Evolutionary conservation across 257 asterid species (phyloP).

Genomic region (Oldenlandia corymbosa): DNA sequence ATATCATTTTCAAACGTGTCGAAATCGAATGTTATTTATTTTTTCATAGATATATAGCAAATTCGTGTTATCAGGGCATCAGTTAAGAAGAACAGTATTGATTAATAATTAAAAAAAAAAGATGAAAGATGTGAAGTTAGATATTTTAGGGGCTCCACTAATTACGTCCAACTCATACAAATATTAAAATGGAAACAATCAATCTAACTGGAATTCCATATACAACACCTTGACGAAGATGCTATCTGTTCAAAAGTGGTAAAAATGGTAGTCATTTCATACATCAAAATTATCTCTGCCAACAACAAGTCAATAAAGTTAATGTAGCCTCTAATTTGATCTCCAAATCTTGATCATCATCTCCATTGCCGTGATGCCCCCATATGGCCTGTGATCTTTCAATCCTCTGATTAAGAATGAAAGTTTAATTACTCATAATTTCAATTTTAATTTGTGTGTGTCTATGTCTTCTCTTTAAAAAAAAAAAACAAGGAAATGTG

Average conservation of each 20-base stretch:
- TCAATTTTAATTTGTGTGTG: too few species aligned
- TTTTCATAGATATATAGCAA: too few species aligned
- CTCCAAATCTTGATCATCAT: conserved; percentile 6
- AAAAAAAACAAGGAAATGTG: too few species aligned
- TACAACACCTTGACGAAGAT: conserved; percentile 4
- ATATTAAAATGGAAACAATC: neutral
- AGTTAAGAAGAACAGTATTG: too few species aligned
- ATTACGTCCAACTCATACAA: neutral
- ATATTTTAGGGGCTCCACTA: conserved; percentile 7
- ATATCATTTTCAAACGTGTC: too few species aligned
- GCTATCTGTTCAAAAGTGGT: conserved; percentile 4
- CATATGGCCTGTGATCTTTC: neutral
- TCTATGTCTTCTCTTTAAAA: too few species aligned
- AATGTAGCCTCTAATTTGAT: neutral
- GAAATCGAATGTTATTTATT: too few species aligned
- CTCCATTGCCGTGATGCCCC: neutral
- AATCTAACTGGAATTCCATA: conserved; percentile 10
- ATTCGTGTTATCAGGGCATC: too few species aligned
- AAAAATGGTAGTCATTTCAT: neutral
- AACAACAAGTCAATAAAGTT: too few species aligned
- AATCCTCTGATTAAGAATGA: conserved; percentile 1
- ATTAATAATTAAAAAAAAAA: neutral
- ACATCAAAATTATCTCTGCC: too few species aligned
- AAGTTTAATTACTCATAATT: too few species aligned
- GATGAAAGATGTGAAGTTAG: neutral